Evolutionary conservation across 371 early-diverging fungal species (phyloP).

Genomic region (Parasitella parasitica): DNA sequence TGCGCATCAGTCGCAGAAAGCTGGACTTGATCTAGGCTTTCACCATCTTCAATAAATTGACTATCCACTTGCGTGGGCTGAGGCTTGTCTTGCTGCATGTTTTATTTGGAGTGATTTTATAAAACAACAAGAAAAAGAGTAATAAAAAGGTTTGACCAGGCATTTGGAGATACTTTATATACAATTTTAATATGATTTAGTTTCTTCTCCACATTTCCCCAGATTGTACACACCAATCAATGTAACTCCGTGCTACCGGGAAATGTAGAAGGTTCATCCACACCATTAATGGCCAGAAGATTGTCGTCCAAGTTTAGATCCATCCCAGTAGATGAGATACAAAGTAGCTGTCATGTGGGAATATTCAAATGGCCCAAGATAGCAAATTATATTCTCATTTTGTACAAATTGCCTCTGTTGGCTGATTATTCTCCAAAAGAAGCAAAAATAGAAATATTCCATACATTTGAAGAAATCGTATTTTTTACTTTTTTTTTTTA

Average conservation of each 20-base stretch:
- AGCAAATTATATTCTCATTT: background rate
- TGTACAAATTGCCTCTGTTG: background rate
- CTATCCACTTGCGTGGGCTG: background rate
- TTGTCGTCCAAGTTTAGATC: no score
- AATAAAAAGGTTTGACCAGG: background rate
- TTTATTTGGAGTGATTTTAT: background rate
- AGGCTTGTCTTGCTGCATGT: conserved; percentile 1
- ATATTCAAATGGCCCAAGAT: background rate
- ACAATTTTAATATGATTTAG: background rate
- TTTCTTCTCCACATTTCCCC: conserved; percentile 25
- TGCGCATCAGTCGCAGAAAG: conserved; percentile 12
- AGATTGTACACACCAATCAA: conserved; percentile 9
- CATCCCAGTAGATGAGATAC: background rate
- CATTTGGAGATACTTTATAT: background rate
- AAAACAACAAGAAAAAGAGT: background rate
- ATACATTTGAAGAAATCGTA: background rate
- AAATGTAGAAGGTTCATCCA: background rate
- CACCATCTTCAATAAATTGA: conserved; percentile 3
- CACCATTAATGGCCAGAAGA: background rate
- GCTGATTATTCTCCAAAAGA: background rate
- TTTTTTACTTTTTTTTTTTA: background rate
- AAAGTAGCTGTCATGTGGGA: background rate
- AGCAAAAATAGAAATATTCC: background rate
- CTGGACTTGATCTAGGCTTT: conserved; percentile 3
- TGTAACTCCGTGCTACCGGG: background rate